Conservation (phyloP, 352 stramenopile species). For the Phytophthora chlamydospora region DNA sequence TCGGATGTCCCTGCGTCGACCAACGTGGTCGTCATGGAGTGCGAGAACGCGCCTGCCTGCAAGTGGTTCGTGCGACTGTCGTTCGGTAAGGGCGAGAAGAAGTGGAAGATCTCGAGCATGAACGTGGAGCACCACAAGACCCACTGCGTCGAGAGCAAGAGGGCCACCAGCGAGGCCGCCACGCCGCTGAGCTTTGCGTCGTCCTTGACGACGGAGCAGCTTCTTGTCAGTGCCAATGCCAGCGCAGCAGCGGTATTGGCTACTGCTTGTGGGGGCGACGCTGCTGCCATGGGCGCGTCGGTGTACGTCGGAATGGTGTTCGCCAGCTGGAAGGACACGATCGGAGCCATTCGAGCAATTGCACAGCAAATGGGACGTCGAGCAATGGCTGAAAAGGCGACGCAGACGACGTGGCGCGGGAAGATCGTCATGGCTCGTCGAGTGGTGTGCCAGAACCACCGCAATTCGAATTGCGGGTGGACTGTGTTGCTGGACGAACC, state of each 20-base stretch:
- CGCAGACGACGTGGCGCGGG: slow-evolving; percentile 48
- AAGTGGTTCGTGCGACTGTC: slow-evolving; percentile 79
- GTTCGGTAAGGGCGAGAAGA: slow-evolving; percentile 67
- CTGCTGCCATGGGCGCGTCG: slow-evolving; percentile 31
- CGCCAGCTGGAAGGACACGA: slow-evolving; percentile 63
- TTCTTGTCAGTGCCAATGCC: slow-evolving; percentile 17
- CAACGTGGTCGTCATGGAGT: slow-evolving; percentile 68
- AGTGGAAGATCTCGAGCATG: slow-evolving; percentile 81
- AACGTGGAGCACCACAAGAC: slow-evolving; percentile 67
- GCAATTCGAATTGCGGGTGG: slow-evolving; percentile 77
- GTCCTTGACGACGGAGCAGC: slow-evolving; percentile 35
- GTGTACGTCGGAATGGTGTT: slow-evolving; percentile 58
- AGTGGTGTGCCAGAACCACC: slow-evolving; percentile 74
- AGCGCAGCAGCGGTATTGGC: slow-evolving; percentile 3
- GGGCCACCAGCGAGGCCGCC: background rate
- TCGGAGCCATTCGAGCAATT: slow-evolving; percentile 53
- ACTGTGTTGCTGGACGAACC: slow-evolving; percentile 66
- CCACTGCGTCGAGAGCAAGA: slow-evolving; percentile 48
- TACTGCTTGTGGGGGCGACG: slow-evolving; percentile 6
- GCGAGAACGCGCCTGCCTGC: slow-evolving; percentile 64
- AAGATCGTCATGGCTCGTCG: slow-evolving; percentile 54
- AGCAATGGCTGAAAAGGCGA: slow-evolving; percentile 57
- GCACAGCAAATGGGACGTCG: slow-evolving; percentile 66
- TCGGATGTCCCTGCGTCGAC: slow-evolving; percentile 15
- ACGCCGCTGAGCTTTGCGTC: slow-evolving; percentile 36